These are phyloP conservation scores for Cercophora scortea DNA, from an alignment of 495 filamentous ascomycete genomes.

Conservation along the genomic window DNA sequence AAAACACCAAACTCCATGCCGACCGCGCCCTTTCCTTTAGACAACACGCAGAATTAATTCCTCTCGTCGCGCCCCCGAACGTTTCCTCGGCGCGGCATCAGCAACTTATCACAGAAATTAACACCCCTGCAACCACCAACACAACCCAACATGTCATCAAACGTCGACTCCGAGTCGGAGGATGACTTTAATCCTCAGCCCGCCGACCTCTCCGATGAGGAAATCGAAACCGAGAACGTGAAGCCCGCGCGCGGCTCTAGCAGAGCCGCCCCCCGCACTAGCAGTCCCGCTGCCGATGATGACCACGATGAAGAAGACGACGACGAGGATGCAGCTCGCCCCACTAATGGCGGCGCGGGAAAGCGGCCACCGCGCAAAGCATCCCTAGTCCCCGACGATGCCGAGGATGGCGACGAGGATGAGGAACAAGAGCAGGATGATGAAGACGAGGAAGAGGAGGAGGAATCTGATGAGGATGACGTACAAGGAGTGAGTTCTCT, in stretches of 20 bases:
- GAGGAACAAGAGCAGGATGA: slow-evolving; percentile 28
- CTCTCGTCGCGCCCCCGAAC: background rate
- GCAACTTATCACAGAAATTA: too few relatives aligned
- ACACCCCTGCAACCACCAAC: background rate
- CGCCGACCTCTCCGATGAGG: slow-evolving; percentile 60
- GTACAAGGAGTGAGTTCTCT: slow-evolving; percentile 28
- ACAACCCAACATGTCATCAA: slow-evolving; percentile 20
- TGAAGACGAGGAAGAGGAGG: slow-evolving; percentile 54
- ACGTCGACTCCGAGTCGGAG: slow-evolving; percentile 55
- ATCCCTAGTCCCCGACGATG: slow-evolving; percentile 31
- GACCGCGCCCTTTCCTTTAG: background rate
- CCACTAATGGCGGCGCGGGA: slow-evolving; percentile 15
- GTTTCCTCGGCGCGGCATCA: too few relatives aligned
- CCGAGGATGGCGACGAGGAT: slow-evolving; percentile 34
- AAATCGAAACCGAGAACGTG: slow-evolving; percentile 21
- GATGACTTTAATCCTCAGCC: slow-evolving; percentile 75
- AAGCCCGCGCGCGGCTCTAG: background rate
- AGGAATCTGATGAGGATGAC: slow-evolving; percentile 31
- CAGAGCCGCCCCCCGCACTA: slow-evolving; percentile 7
- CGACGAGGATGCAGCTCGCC: slow-evolving; percentile 11
- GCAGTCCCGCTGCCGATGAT: slow-evolving; percentile 15
- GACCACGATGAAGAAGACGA: slow-evolving; percentile 36
- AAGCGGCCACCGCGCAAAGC: slow-evolving; percentile 13
- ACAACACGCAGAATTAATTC: background rate
- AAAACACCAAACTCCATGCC: background rate